Percentiles rank a stretch among this genome's conserved stretches.
These are phyloP conservation scores for Penicillium capsulatum DNA, from an alignment of 2,329 filamentous ascomycete species.

Conservation along the genomic window DNA sequence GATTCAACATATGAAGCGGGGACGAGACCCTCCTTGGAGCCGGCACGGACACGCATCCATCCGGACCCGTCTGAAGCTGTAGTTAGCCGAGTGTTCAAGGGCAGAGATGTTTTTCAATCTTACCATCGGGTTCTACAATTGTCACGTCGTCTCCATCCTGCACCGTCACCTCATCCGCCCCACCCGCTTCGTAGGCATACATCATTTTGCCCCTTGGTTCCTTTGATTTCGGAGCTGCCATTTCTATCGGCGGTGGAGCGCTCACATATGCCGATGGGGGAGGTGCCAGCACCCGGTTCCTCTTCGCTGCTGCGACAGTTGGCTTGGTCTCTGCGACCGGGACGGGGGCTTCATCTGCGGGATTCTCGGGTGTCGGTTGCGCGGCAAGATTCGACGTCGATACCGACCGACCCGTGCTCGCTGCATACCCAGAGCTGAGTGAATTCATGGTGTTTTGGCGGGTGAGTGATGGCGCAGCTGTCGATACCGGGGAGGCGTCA, in stretches of 20 bases:
- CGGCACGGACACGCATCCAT: constrained; percentile 79
- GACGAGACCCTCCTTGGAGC: constrained; percentile 73
- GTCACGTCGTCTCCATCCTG: constrained; percentile 72
- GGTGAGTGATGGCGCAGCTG: constrained; percentile 65
- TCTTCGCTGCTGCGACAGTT: constrained; percentile 37
- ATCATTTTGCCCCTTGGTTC: constrained; percentile 81
- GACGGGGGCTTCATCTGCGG: constrained; percentile 42
- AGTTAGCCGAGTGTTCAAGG: constrained; percentile 7
- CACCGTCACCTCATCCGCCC: constrained; percentile 76
- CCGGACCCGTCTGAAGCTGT: constrained; percentile 71
- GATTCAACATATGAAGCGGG: constrained; percentile 81
- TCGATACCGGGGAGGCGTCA: constrained; percentile 33
- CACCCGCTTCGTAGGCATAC: constrained; percentile 76
- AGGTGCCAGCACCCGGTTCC: constrained; percentile 76
- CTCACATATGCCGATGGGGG: constrained; percentile 78
- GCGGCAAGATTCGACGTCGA: constrained; percentile 62
- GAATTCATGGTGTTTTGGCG: constrained; percentile 88
- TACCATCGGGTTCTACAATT: constrained; percentile 84
- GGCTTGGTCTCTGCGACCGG: constrained; percentile 33
- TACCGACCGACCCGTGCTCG: constrained; percentile 71
- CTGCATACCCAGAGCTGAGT: constrained; percentile 80
- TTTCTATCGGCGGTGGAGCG: constrained; percentile 54
- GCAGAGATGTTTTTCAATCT: constrained; percentile 32
- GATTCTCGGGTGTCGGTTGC: constrained; percentile 50
- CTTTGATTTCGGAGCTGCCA: constrained; percentile 32